Conservation (phyloP, 495 filamentous ascomycete genomes). For the Tuber magnatum region DNA sequence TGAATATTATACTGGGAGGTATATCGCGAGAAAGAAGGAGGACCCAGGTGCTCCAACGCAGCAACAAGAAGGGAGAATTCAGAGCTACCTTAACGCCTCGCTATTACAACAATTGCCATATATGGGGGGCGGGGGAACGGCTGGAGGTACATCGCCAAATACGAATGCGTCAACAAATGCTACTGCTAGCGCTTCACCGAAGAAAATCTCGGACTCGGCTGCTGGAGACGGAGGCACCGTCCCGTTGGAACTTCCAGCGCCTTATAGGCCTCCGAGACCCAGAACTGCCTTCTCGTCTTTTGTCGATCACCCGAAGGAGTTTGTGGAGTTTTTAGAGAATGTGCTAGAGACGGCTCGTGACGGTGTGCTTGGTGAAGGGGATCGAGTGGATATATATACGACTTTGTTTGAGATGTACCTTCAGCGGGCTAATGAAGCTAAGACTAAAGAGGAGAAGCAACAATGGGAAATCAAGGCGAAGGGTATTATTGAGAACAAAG, state of each 20-base stretch:
- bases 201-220: slow-evolving; percentile 38
- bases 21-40: slow-evolving; percentile 59
- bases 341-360: slow-evolving; percentile 55
- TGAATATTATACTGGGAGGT: slow-evolving; percentile 84
- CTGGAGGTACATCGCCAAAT: slow-evolving; percentile 46
- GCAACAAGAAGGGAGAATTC: slow-evolving; percentile 34
- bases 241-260: slow-evolving; percentile 29
- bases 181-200: slow-evolving; percentile 26
- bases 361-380: slow-evolving; percentile 39
- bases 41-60: slow-evolving; percentile 44
- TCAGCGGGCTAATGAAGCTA: slow-evolving; percentile 62
- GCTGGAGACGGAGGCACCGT: slow-evolving; percentile 39
- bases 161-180: slow-evolving; percentile 38
- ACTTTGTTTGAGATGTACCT: slow-evolving; percentile 98
- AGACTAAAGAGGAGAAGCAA: slow-evolving; percentile 64
- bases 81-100: slow-evolving; percentile 38
- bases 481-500: slow-evolving; percentile 66
- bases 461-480: slow-evolving; percentile 89
- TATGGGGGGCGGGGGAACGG: slow-evolving; percentile 50
- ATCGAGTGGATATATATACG: slow-evolving; percentile 82
- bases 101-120: slow-evolving; percentile 56
- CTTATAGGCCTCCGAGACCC: slow-evolving; percentile 67
- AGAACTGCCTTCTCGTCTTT: slow-evolving; percentile 93
- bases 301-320: slow-evolving; percentile 84
- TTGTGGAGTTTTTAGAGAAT: slow-evolving; percentile 84